A percentile compares a stretch with the other conserved stretches of the same genome.
These are phyloP conservation scores for Xylaria sp. DNA, from an alignment of 2,329 filamentous ascomycete genomes.

Conservation along the genomic window DNA sequence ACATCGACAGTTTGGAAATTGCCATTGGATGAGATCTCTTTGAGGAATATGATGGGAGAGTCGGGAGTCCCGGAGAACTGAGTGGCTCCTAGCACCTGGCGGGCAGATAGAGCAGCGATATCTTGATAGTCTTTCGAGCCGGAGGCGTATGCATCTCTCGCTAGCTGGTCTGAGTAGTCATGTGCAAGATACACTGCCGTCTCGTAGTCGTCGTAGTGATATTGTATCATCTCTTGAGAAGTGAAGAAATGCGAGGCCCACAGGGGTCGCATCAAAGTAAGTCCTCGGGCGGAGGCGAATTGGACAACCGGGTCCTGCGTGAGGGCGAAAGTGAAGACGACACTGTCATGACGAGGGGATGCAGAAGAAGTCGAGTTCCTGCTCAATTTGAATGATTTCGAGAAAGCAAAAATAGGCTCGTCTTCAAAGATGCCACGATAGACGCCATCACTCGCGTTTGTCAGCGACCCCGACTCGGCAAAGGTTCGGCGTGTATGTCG, in stretches of 20 bases:
- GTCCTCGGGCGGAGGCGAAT: constrained; percentile 78
- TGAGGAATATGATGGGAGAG: constrained; percentile 79
- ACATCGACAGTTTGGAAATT: constrained; percentile 90
- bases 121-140: constrained; percentile 81
- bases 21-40: constrained; percentile 87
- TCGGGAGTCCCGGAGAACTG: constrained; percentile 79
- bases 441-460: constrained; percentile 72
- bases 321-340: constrained; percentile 80
- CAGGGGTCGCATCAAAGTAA: constrained; percentile 81
- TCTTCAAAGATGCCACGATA: constrained; percentile 80
- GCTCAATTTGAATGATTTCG: constrained; percentile 68
- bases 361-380: constrained; percentile 49
- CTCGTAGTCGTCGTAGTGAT: constrained; percentile 80
- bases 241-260: constrained; percentile 80
- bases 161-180: constrained; percentile 79
- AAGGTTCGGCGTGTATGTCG: constrained; percentile 74
- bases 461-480: constrained; percentile 72
- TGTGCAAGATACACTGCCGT: constrained; percentile 71
- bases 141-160: constrained; percentile 76
- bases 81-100: constrained; percentile 83
- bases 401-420: constrained; percentile 85
- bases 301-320: constrained; percentile 83
- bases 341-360: constrained; percentile 58
- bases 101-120: constrained; percentile 80
- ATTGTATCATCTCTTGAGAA: constrained; percentile 72